Evolutionary conservation across 2,329 filamentous ascomycete genomes (phyloP).

Genomic region (Colletotrichum orbiculare): DNA sequence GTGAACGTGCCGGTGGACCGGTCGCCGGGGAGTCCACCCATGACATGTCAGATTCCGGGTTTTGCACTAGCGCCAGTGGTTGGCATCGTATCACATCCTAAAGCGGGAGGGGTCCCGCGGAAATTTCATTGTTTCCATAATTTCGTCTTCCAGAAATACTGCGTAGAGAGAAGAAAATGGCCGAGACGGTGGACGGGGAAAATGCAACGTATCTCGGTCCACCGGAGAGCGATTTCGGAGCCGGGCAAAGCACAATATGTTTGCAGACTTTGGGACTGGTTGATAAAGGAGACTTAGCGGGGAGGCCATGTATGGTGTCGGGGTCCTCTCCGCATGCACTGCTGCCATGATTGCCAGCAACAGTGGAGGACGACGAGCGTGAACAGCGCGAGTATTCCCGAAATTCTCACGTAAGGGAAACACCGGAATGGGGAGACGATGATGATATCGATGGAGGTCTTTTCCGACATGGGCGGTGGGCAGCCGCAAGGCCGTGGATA

Average conservation of each 20-base stretch:
- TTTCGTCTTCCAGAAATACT: background rate
- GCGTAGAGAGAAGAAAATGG: conserved; percentile 5
- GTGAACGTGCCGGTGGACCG: conserved; percentile 1
- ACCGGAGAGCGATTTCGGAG: conserved; percentile 21
- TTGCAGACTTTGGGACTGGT: conserved; percentile 15
- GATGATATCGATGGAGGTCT: conserved; percentile 9
- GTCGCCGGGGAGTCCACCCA: conserved; percentile 5
- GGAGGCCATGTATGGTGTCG: background rate
- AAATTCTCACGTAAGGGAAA: conserved; percentile 31
- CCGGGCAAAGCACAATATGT: background rate
- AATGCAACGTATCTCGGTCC: background rate
- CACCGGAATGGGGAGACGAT: conserved; percentile 26
- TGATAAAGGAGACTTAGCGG: conserved; percentile 3
- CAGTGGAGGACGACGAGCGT: background rate
- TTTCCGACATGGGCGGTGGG: background rate
- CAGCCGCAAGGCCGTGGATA: background rate
- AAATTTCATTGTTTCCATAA: conserved; percentile 14
- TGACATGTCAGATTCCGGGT: conserved; percentile 1
- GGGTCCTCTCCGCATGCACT: background rate
- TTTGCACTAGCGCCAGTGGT: background rate
- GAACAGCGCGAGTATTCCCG: conserved; percentile 20
- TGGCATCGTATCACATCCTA: too few relatives aligned
- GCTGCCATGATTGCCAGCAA: background rate
- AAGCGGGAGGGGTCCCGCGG: conserved; percentile 7
- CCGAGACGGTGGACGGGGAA: background rate